Percentiles rank a stretch among this genome's conserved stretches.
Conservation (phyloP, 805 yeast genomes). For the Zygosaccharomyces rouxii region DNA sequence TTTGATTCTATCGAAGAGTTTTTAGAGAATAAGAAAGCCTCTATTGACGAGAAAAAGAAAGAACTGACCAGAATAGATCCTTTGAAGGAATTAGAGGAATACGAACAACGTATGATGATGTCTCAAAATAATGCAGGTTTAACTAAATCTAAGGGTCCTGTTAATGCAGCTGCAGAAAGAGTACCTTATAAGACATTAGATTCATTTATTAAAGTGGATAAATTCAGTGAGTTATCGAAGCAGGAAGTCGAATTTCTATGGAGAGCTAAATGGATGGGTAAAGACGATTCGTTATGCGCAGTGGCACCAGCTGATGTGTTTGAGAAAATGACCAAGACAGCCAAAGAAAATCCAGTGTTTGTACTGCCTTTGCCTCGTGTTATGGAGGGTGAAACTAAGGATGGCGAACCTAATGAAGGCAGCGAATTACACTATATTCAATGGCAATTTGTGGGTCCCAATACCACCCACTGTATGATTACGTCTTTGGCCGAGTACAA, state of each 20-base stretch:
- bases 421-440: conserved; percentile 87
- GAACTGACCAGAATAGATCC: conserved; percentile 66
- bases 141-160: conserved; percentile 22
- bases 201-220: conserved; percentile 67
- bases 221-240: conserved; percentile 49
- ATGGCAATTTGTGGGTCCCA: conserved; percentile 84
- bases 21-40: conserved; percentile 56
- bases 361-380: conserved; percentile 84
- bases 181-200: conserved; percentile 67
- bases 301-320: conserved; percentile 54
- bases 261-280: conserved; percentile 76
- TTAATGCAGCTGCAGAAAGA: conserved; percentile 37
- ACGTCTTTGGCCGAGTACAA: conserved; percentile 91
- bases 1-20: conserved; percentile 49
- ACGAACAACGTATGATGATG: conserved; percentile 38
- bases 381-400: conserved; percentile 35
- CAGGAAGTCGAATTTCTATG: conserved; percentile 76
- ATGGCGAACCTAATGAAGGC: conserved; percentile 38
- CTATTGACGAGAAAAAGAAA: conserved; percentile 51
- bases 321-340: conserved; percentile 57
- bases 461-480: conserved; percentile 82
- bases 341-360: conserved; percentile 73
- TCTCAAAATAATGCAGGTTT: conserved; percentile 14
- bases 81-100: conserved; percentile 57
- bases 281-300: conserved; percentile 62